A percentile compares a stretch with the other conserved stretches of the same genome.
Evolutionary conservation across 305 asterid species (phyloP).

Genomic region (Fraxinus nigra): DNA sequence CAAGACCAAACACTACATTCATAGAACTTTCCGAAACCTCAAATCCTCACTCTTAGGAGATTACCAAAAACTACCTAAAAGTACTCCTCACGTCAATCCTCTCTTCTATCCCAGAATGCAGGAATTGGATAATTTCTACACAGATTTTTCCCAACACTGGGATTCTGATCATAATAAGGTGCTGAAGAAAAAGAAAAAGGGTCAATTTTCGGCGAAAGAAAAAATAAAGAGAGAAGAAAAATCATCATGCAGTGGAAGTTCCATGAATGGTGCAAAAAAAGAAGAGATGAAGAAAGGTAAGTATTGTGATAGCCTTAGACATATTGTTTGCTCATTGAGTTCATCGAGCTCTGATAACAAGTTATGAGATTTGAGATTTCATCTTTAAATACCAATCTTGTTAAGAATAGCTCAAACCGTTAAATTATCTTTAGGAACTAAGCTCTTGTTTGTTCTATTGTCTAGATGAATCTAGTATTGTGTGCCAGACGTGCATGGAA

Average conservation of each 20-base stretch:
- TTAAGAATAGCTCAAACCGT: background rate
- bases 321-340: background rate
- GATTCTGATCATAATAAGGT: slow-evolving; percentile 15
- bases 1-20: slow-evolving; percentile 42
- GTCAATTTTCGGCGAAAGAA: slow-evolving; percentile 15
- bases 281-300: slow-evolving; percentile 27
- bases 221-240: slow-evolving; percentile 29
- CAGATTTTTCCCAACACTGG: slow-evolving; percentile 33
- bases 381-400: background rate
- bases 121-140: slow-evolving; percentile 42
- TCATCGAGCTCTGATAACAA: background rate
- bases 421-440: background rate
- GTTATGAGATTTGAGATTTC: background rate
- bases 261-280: slow-evolving; percentile 28
- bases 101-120: slow-evolving; percentile 34
- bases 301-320: background rate
- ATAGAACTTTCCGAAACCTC: slow-evolving; percentile 42
- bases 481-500: slow-evolving; percentile 2
- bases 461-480: background rate
- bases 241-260: slow-evolving; percentile 17
- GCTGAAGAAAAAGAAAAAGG: slow-evolving; percentile 21
- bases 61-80: slow-evolving; percentile 40
- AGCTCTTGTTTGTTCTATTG: background rate
- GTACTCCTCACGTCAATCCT: slow-evolving; percentile 30
- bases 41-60: slow-evolving; percentile 36